phyloP scores from a whole-genome alignment of 352 stramenopile species.

The Globisporangium acanthophoron region DNA sequence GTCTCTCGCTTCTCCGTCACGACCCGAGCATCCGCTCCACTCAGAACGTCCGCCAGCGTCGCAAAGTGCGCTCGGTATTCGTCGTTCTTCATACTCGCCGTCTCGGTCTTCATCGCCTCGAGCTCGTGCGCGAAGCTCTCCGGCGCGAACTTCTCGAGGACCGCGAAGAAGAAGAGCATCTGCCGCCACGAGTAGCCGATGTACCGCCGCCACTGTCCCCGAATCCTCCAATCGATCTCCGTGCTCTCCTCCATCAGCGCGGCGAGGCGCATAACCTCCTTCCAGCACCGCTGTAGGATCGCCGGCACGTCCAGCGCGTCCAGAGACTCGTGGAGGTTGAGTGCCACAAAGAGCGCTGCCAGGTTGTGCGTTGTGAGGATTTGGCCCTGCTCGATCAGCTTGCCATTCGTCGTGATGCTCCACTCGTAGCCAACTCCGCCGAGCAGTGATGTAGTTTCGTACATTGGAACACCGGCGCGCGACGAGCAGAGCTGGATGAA shows the following conservation, averaged over 20 bases:
- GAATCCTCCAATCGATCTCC: neutral
- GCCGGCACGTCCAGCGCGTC: slow-evolving; percentile 6
- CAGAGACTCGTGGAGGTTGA: slow-evolving; percentile 3
- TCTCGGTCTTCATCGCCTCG: neutral
- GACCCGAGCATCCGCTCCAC: neutral
- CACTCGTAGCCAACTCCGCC: neutral
- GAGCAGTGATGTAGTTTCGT: neutral
- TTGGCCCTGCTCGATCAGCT: slow-evolving; percentile 18
- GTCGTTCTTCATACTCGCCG: neutral
- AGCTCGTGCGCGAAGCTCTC: neutral
- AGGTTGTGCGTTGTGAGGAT: slow-evolving; percentile 22
- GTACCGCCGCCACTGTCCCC: slow-evolving; percentile 7
- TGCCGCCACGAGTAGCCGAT: slow-evolving; percentile 16
- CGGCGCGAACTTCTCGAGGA: slow-evolving; percentile 14
- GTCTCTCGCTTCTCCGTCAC: neutral
- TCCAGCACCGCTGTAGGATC: slow-evolving; percentile 7
- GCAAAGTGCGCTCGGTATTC: slow-evolving; percentile 5
- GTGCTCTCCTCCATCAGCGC: neutral
- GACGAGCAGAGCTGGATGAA: slow-evolving; percentile 1
- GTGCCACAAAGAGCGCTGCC: slow-evolving; percentile 11
- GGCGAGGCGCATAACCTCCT: neutral
- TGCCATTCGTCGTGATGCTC: slow-evolving; percentile 8
- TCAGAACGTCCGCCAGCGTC: neutral
- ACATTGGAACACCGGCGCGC: neutral
- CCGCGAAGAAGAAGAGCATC: slow-evolving; percentile 18